Base-by-base conservation (phyloP, 805 yeast genomes). In the Starmerella cellae region DNA sequence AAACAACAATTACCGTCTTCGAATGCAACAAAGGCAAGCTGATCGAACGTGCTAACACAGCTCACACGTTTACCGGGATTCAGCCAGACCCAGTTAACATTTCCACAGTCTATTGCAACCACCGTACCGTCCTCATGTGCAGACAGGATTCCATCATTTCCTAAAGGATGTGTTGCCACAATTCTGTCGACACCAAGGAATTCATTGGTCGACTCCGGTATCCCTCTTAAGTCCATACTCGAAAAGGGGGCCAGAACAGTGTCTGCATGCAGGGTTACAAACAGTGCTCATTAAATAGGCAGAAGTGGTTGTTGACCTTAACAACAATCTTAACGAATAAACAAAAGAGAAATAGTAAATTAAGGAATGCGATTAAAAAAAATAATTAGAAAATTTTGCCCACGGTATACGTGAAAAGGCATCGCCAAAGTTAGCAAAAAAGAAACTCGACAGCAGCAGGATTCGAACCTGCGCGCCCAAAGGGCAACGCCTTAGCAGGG, bases 401-500 rank as follows among this genome's bases (percentile, higher is more conserved):
- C n/a, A n/a, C n/a, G n/a, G n/a, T n/a, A n/a, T n/a, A n/a, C n/a
- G n/a, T n/a, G n/a, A n/a, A n/a, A n/a, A n/a, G n/a, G n/a, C n/a
- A n/a, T n/a, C n/a, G n/a, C n/a, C n/a, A n/a, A n/a, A n/a, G n/a
- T n/a, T n/a, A n/a, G n/a, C n/a, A n/a, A n/a, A n/a, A n/a, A n/a
- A 24, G 17, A 21, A 34, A 38, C 22, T 23, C 51, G 51, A 48
- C 51, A 48, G 51, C 43, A 47, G 52, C 52, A 48, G 52, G 52
- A 48, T 48, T 48, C 52, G 52, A 48, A 48, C 52, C 52, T 48
- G 52, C 52, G 52, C 52, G 52, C 52, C 52, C 52, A 47, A 42
- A 48, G 52, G 52, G 52, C 52, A 48, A 48, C 51, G 51, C 51
- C 51, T 48, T 48, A 48, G 51, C 51, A 48, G 51, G 51, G 51